phyloP scores from a whole-genome alignment of 306 rosid species.

The Dryas alaskensis region DNA sequence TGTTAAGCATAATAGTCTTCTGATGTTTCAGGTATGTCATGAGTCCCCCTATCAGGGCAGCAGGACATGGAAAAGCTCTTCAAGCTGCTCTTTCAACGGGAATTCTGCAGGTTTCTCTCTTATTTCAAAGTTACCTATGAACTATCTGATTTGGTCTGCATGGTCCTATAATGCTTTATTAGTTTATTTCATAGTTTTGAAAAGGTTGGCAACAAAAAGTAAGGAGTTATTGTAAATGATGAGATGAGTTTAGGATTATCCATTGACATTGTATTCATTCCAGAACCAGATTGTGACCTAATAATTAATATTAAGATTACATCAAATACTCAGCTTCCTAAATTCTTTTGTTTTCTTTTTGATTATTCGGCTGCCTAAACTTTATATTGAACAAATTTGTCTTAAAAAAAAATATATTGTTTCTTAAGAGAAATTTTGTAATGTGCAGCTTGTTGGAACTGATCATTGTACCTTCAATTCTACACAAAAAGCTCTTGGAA shows the following conservation, averaged over 20 bases:
- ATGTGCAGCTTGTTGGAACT: slow-evolving; percentile 89
- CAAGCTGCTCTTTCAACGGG: slow-evolving; percentile 88
- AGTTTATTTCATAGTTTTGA: neutral
- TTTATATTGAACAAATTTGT: neutral
- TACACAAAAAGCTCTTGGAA: slow-evolving; percentile 81
- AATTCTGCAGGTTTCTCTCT: slow-evolving; percentile 66
- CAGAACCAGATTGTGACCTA: neutral
- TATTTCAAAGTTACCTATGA: neutral
- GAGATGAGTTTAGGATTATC: neutral
- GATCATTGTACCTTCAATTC: slow-evolving; percentile 87
- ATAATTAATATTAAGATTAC: neutral
- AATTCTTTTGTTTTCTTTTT: slow-evolving; percentile 8
- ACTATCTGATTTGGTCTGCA: neutral
- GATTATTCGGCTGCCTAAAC: neutral
- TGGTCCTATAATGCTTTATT: neutral
- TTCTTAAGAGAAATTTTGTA: slow-evolving; percentile 6
- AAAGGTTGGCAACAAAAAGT: neutral
- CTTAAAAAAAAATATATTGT: neutral
- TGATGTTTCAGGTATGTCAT: slow-evolving; percentile 78
- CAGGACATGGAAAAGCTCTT: slow-evolving; percentile 87
- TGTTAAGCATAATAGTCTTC: slow-evolving; percentile 10
- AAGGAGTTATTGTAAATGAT: neutral
- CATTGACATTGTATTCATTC: neutral
- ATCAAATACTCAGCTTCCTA: neutral
- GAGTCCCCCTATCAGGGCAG: slow-evolving; percentile 90